phyloP scores from a whole-genome alignment of 305 asterid genomes.

The Salvia sclarea region DNA sequence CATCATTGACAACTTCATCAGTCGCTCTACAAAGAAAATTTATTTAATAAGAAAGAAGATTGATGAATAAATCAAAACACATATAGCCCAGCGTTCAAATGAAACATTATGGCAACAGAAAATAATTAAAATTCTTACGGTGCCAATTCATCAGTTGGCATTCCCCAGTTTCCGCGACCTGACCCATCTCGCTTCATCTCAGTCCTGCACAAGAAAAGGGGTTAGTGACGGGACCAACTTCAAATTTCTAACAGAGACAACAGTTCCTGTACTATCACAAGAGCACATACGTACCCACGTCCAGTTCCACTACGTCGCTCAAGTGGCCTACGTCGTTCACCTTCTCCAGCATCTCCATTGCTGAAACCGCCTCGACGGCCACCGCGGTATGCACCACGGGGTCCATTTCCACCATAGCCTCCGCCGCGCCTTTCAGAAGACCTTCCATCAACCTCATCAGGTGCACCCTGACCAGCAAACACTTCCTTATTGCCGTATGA shows the following conservation, averaged over 20 bases:
- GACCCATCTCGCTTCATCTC: constrained; percentile 76
- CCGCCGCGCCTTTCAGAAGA: constrained; percentile 73
- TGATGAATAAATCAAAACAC: not conserved
- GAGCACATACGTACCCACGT: constrained; percentile 52
- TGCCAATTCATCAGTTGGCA: constrained; percentile 57
- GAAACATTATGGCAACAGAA: constrained; percentile 1
- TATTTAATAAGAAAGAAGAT: not conserved
- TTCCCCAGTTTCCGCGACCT: constrained; percentile 90
- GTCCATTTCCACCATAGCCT: constrained; percentile 70
- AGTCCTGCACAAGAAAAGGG: constrained; percentile 43
- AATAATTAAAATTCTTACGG: constrained; percentile 51
- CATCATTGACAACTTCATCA: constrained; percentile 57
- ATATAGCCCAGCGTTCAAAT: not conserved
- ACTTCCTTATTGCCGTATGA: constrained; percentile 53
- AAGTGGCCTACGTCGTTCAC: constrained; percentile 57
- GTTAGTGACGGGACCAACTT: not conserved
- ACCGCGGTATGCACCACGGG: constrained; percentile 64
- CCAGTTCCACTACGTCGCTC: constrained; percentile 89
- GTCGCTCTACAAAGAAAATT: constrained; percentile 39
- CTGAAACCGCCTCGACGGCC: constrained; percentile 65
- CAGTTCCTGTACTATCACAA: not conserved
- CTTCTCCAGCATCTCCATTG: constrained; percentile 73
- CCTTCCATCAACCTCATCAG: constrained; percentile 55
- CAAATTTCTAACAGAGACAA: not conserved
- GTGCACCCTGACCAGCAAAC: constrained; percentile 47